These are phyloP conservation scores for Manihot esculenta DNA, from an alignment of 441 rosid species.

Conservation along the genomic window DNA sequence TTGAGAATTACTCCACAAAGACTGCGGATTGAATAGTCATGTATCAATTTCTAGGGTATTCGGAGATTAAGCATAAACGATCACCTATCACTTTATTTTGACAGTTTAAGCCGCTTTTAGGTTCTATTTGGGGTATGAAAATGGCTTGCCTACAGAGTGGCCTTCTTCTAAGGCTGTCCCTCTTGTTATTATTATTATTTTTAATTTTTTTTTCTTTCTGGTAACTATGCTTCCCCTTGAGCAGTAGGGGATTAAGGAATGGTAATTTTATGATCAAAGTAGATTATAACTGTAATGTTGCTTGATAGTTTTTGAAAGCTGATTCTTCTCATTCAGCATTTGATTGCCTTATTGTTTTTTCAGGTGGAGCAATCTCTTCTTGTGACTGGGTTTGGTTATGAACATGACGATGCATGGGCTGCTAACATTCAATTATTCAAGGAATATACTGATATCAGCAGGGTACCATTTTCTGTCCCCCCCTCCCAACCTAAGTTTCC, in stretches of 20 bases:
- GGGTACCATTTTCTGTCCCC: conserved; percentile 38
- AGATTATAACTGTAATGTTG: conserved; percentile 1
- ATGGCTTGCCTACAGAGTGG: too few relatives aligned
- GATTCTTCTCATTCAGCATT: background rate
- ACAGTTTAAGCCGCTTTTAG: too few relatives aligned
- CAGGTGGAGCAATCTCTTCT: conserved; percentile 95
- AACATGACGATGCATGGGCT: conserved; percentile 89
- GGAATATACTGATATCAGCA: conserved; percentile 88
- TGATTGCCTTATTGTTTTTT: conserved; percentile 17
- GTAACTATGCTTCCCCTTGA: background rate
- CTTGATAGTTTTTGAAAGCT: conserved; percentile 7
- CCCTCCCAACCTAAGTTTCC: conserved; percentile 1
- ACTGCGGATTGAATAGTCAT: too few relatives aligned
- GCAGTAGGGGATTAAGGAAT: background rate
- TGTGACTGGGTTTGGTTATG: conserved; percentile 96
- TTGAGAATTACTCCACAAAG: too few relatives aligned
- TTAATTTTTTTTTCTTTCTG: background rate
- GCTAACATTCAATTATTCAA: conserved; percentile 91
- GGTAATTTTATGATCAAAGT: background rate
- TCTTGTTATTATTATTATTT: too few relatives aligned
- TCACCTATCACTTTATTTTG: too few relatives aligned
- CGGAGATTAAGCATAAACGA: too few relatives aligned
- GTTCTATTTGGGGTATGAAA: too few relatives aligned
- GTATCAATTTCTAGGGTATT: too few relatives aligned
- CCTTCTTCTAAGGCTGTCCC: too few relatives aligned